Conservation (phyloP, 2,329 filamentous ascomycete genomes). For the Xylaria sp. region DNA sequence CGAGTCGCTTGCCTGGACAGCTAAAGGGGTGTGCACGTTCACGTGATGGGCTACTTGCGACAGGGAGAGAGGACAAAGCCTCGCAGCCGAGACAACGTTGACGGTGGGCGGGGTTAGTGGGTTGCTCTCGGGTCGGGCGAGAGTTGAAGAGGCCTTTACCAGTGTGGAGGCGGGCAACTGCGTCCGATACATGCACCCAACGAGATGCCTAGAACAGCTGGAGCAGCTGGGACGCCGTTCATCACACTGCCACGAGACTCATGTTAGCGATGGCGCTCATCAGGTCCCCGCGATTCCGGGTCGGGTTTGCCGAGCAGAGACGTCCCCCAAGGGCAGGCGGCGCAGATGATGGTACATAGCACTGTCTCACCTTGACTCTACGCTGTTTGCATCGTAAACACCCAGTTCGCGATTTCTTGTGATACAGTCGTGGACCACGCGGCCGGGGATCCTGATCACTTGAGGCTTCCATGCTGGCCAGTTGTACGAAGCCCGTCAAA, state of each 20-base stretch:
- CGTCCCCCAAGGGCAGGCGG: neutral
- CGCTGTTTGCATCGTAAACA: constrained; percentile 31
- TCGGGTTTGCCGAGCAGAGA: neutral
- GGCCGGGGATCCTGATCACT: constrained; percentile 22
- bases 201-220: constrained; percentile 30
- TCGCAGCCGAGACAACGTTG: constrained; percentile 1
- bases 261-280: constrained; percentile 3
- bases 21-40: constrained; percentile 1
- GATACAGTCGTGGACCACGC: constrained; percentile 32
- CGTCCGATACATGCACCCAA: constrained; percentile 30
- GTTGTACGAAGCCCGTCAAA: constrained; percentile 12
- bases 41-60: constrained; percentile 7
- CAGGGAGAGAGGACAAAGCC: neutral
- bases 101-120: constrained; percentile 6
- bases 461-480: constrained; percentile 18
- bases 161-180: constrained; percentile 13
- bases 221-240: constrained; percentile 29
- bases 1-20: constrained; percentile 14
- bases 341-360: constrained; percentile 1
- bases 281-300: neutral
- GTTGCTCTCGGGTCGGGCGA: constrained; percentile 10
- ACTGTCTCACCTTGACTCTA: constrained; percentile 28
- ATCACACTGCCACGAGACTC: constrained; percentile 26
- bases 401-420: constrained; percentile 32
- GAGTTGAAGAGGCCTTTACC: constrained; percentile 7